A percentile compares a stretch with the other conserved stretches of the same genome.
phyloP scores from a whole-genome alignment of 78 protist genomes.

The Speleostelium caveatum region DNA sequence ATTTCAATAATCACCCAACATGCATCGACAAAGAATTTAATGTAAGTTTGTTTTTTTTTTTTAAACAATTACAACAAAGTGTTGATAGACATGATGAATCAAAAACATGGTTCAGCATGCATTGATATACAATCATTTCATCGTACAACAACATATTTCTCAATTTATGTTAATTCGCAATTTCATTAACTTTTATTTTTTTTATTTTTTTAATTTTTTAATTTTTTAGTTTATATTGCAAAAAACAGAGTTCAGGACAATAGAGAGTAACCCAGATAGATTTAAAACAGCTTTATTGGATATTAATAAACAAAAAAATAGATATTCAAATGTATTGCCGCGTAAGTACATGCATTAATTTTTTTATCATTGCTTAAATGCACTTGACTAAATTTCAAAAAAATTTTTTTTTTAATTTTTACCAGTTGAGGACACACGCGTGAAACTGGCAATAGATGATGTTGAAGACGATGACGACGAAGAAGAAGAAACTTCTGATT shows the following conservation, averaged over 20 bases:
- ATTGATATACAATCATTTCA: too few relatives aligned
- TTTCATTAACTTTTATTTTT: too few relatives aligned
- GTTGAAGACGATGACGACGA: not conserved
- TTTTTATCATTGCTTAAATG: not conserved
- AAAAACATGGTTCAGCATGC: too few relatives aligned
- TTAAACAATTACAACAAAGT: too few relatives aligned
- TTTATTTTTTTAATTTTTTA: not conserved
- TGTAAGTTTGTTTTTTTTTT: conserved; percentile 18
- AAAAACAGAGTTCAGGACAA: conserved; percentile 65
- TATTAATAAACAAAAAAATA: conserved; percentile 61
- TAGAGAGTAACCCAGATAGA: conserved; percentile 46
- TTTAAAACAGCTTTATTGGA: conserved; percentile 61
- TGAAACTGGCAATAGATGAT: conserved; percentile 11
- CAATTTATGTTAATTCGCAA: not conserved
- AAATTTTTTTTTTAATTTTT: too few relatives aligned
- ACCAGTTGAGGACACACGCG: conserved; percentile 27
- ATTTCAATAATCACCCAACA: conserved; percentile 63
- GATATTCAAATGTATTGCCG: conserved; percentile 79
- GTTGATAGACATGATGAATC: too few relatives aligned
- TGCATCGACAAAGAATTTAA: conserved; percentile 71
- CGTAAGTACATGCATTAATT: conserved; percentile 22
- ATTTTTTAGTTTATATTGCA: conserved; percentile 50
- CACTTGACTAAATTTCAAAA: not conserved
- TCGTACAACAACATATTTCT: not conserved
- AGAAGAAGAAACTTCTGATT: conserved; percentile 12